phyloP scores from a whole-genome alignment of 495 filamentous ascomycete species.

The Lasiosphaeria ovina region DNA sequence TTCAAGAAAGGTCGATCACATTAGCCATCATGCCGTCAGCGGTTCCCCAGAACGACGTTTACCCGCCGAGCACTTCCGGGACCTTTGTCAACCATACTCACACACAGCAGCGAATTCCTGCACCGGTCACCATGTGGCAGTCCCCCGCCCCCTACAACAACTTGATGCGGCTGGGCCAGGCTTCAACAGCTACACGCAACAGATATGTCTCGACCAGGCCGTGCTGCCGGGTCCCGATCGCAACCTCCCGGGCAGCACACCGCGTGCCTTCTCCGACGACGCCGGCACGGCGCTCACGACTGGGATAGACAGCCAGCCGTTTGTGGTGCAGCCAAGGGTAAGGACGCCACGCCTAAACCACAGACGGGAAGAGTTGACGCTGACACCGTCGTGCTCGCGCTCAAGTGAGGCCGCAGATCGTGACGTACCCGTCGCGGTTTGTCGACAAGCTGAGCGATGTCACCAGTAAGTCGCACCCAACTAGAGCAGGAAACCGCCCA shows the following conservation, averaged over 20 bases:
- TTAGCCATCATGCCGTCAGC: no score
- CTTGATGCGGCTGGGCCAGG: conserved; percentile 9
- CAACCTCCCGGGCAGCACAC: not conserved
- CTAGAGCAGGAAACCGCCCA: no score
- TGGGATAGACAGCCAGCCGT: no score
- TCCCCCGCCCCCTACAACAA: conserved; percentile 8
- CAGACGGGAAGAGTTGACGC: not conserved
- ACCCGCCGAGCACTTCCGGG: no score
- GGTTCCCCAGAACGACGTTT: no score
- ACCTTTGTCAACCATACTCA: no score
- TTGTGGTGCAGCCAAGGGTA: no score
- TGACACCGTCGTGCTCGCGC: not conserved
- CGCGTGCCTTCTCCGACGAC: no score
- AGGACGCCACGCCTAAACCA: not conserved
- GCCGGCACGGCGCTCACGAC: no score
- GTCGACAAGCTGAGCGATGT: conserved; percentile 13
- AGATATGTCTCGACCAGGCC: conserved; percentile 3
- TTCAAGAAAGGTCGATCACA: no score
- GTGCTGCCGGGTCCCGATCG: not conserved
- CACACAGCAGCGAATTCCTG: no score
- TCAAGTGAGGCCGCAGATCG: conserved; percentile 4
- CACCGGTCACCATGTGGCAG: not conserved
- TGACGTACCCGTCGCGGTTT: conserved; percentile 6
- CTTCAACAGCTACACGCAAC: conserved; percentile 7
- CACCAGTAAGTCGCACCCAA: not conserved